phyloP scores from a whole-genome alignment of 2,329 filamentous ascomycete genomes.

The Arthrobotrys sinensis region DNA sequence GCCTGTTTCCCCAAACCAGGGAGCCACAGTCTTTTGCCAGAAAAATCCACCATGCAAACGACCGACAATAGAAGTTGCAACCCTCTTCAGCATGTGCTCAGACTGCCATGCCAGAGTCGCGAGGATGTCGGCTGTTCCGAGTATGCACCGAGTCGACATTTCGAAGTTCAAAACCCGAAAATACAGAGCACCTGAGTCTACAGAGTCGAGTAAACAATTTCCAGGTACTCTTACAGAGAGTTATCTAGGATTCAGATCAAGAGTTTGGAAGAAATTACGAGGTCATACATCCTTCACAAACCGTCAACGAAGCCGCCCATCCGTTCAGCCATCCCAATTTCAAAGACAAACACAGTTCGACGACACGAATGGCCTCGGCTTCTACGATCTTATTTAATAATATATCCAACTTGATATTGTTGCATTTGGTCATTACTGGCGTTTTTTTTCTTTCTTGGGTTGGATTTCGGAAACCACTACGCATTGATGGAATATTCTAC shows the following conservation, averaged over 20 bases:
- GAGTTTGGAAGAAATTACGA: constrained; percentile 49
- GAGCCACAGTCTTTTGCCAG: constrained; percentile 47
- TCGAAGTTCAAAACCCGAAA: constrained; percentile 59
- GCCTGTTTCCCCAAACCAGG: constrained; percentile 35
- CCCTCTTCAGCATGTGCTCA: constrained; percentile 47
- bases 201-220: constrained; percentile 1
- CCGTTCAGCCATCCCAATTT: constrained; percentile 32
- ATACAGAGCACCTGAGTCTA: constrained; percentile 18
- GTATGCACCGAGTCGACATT: constrained; percentile 57
- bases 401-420: not conserved
- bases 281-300: constrained; percentile 7
- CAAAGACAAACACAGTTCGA: constrained; percentile 27
- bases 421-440: not conserved
- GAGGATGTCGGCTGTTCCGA: constrained; percentile 38
- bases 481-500: not conserved
- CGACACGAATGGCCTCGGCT: constrained; percentile 30
- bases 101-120: constrained; percentile 54
- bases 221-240: constrained; percentile 22
- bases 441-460: constrained; percentile 12
- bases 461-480: constrained; percentile 7
- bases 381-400: constrained; percentile 48
- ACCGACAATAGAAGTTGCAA: constrained; percentile 53
- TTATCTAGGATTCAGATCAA: constrained; percentile 34
- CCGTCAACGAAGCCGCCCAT: constrained; percentile 32
- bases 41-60: constrained; percentile 58